A percentile compares a stretch with the other conserved stretches of the same genome.
Conservation (phyloP, 2,329 filamentous ascomycete genomes). For the Penicillium sp. region DNA sequence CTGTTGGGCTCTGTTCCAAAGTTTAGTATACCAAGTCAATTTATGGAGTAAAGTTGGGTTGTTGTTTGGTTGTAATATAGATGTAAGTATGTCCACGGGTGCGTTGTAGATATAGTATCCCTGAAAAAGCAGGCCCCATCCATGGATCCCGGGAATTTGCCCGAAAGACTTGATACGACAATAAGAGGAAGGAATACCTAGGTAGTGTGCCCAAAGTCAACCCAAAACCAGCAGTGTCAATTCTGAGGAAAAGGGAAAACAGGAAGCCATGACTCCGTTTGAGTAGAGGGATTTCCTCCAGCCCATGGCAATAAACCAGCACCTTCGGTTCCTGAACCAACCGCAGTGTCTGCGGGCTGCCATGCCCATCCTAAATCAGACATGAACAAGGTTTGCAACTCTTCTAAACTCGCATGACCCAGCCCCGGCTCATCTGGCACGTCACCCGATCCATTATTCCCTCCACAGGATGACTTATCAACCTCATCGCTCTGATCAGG, state of each 20-base stretch:
- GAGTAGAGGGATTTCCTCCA: conserved; percentile 18
- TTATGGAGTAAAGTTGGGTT: no score
- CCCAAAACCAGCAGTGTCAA: conserved; percentile 1
- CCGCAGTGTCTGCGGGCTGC: conserved; percentile 25
- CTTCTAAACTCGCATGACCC: conserved; percentile 17
- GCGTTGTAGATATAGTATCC: no score
- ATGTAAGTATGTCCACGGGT: no score
- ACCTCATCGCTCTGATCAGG: conserved; percentile 9
- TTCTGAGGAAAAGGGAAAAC: conserved; percentile 22
- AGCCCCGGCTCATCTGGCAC: background rate
- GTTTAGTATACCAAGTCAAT: no score
- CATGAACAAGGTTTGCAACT: conserved; percentile 25
- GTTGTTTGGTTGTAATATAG: no score
- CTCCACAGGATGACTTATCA: background rate
- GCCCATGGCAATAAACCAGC: conserved; percentile 23
- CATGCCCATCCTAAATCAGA: conserved; percentile 27
- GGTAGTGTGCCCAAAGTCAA: no score
- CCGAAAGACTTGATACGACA: no score
- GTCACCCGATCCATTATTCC: background rate
- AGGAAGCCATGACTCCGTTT: conserved; percentile 21
- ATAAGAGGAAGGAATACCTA: no score
- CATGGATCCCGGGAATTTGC: no score
- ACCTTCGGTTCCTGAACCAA: conserved; percentile 23
- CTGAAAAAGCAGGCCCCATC: no score
- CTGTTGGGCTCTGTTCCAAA: no score